Evolutionary conservation across 2,329 filamentous ascomycete genomes (phyloP), one percentile per base, ranked within the genome.

Genomic region (Colletotrichum coccodes): DNA sequence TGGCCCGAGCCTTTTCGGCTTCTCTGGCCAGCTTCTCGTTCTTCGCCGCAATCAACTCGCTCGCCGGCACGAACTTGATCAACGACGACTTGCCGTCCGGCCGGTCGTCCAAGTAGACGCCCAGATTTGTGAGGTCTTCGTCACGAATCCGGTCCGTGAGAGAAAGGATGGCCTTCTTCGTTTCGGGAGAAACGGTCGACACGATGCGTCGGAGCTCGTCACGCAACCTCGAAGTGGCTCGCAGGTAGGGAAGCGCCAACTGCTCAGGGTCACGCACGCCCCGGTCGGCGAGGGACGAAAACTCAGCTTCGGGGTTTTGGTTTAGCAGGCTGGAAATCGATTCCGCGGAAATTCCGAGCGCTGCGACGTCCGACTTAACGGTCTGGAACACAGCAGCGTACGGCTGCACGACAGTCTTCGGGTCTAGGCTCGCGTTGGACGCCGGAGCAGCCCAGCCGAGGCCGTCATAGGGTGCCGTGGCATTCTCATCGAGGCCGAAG

Each of bases 91-190:
- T 86, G 62, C 83, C 84, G 53, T 87, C 87, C n/a, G 82, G 83
- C 57, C 94, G 89, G 75, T 98, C 95, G 76, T 98, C 95, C 1
- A 98, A 89, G 76, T 97, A 97, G 66, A 98, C 92, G 42, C 92
- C 93, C 0, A 97, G 83, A 66, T 95, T 90, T 74, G 93, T 95
- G 12, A 98, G 88, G 64, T 95, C 90, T 11, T 89, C 86, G 77
- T 98, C 93, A 60, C 95, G 92, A 49, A 98, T 89, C 21, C 88
- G 86, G 76, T 97, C 95, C 72, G 92, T 96, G 53, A 97, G 87
- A 0, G 85, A 80, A 1, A 98, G 88, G 42, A 96, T 90, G 4
- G 92, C 87, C 76, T 94, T 93, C 68, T 92, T 89, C 1, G 89
- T 84, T 18, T 85, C 80, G 0, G 85, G 79, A 0, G 80, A 75